Conservation (phyloP, 2,329 filamentous ascomycete species). For the Dactylellina drechsleri region DNA sequence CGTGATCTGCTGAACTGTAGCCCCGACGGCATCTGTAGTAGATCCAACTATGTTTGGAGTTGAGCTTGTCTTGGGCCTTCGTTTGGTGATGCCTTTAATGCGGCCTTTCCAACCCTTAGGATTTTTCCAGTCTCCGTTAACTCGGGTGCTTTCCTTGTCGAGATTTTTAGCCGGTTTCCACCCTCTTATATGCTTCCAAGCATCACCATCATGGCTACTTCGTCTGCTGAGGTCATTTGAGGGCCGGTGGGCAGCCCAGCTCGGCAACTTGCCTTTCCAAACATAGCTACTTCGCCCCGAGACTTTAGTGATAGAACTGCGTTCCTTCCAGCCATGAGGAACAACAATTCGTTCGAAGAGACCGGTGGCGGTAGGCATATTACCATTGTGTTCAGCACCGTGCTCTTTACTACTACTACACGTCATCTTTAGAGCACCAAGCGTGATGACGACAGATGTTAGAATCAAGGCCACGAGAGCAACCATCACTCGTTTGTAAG, state of each 20-base stretch:
- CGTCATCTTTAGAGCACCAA: slow-evolving; percentile 28
- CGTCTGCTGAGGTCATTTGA: slow-evolving; percentile 9
- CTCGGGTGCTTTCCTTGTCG: slow-evolving; percentile 3
- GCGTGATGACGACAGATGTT: slow-evolving; percentile 13
- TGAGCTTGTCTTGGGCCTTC: neutral
- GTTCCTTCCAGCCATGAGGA: slow-evolving; percentile 11
- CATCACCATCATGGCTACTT: neutral
- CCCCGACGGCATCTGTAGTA: neutral
- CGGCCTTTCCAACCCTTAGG: slow-evolving; percentile 26
- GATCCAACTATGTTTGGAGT: slow-evolving; percentile 4
- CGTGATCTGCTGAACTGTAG: neutral
- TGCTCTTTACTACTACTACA: slow-evolving; percentile 7
- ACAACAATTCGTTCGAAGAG: slow-evolving; percentile 16
- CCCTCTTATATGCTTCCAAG: slow-evolving; percentile 30
- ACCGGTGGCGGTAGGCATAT: neutral
- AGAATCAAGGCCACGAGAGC: slow-evolving; percentile 17
- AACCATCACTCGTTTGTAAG: slow-evolving; percentile 20
- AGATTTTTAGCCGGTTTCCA: slow-evolving; percentile 23
- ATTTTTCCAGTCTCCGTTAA: slow-evolving; percentile 2
- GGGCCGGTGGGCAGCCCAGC: slow-evolving; percentile 21
- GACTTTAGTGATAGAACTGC: slow-evolving; percentile 3
- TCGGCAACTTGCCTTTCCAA: slow-evolving; percentile 19
- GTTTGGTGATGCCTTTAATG: neutral
- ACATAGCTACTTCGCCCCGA: slow-evolving; percentile 20
- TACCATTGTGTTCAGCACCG: neutral